A percentile compares a stretch with the other conserved stretches of the same genome.
phyloP scores from a whole-genome alignment of 495 filamentous ascomycete species.

The Hypoxylon fuscum region DNA sequence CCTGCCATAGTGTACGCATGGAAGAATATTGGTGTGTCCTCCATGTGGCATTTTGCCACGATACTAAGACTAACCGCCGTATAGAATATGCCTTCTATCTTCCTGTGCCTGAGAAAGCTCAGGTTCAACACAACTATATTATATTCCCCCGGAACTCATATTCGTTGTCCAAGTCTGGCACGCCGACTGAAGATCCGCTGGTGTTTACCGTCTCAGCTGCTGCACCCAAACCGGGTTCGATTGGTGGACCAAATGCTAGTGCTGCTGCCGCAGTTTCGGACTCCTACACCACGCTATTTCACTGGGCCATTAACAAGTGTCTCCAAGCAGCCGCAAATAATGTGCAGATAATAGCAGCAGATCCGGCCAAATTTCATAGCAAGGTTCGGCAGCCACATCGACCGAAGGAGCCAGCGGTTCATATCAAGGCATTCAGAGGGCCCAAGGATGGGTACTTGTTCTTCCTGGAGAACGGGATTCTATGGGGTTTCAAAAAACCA shows the following conservation, averaged over 20 bases:
- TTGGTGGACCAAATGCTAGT: constrained; percentile 53
- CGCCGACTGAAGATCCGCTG: constrained; percentile 68
- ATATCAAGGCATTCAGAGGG: constrained; percentile 89
- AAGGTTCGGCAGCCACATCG: constrained; percentile 81
- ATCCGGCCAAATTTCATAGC: constrained; percentile 79
- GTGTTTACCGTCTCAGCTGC: constrained; percentile 84
- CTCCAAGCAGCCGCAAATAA: constrained; percentile 64
- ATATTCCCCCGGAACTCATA: constrained; percentile 77
- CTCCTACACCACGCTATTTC: constrained; percentile 67
- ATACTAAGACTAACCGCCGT: constrained; percentile 33
- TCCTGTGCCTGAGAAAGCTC: constrained; percentile 89
- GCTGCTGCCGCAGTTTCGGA: constrained; percentile 64
- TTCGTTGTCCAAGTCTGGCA: constrained; percentile 50
- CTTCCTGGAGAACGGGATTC: constrained; percentile 83
- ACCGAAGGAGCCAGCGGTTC: constrained; percentile 89
- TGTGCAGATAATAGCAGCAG: constrained; percentile 70
- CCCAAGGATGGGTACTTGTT: constrained; percentile 97
- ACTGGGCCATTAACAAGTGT: constrained; percentile 70
- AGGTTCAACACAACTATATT: constrained; percentile 88
- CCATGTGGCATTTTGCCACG: neutral
- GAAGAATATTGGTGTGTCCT: constrained; percentile 75
- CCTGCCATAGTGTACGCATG: constrained; percentile 71
- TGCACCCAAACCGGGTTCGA: constrained; percentile 70
- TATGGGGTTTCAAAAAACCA: constrained; percentile 97
- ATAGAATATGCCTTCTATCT: constrained; percentile 80